Evolutionary conservation across 177 flowering plant genomes (phyloP), one percentile per base, ranked within the genome.

Genomic region (Tripterygium wilfordii): DNA sequence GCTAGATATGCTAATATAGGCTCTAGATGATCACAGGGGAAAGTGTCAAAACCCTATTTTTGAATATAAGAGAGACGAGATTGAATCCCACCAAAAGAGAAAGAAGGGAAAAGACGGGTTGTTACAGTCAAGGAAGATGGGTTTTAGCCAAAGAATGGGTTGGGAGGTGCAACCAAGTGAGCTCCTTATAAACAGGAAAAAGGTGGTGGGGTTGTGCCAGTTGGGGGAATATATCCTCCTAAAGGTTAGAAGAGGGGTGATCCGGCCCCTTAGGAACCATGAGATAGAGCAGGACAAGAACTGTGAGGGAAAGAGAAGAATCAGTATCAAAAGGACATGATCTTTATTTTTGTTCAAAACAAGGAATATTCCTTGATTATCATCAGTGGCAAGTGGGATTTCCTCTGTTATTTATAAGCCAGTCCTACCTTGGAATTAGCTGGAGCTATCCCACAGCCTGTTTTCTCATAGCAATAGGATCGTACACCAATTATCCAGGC

Each of bases 171-270:
- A 10, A 0, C 19, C 42, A 32, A 23, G 29, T 14, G 54, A 48
- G 62, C 49, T 68, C 65, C 68, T 63, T 66, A 66, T 70, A 70
- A 48, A 48, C 53, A 53, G 60, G 66, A 37, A 57, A 60, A 42
- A 14, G 31, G 25, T 41, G 56, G 61, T 58, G 62, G 65, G 65
- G 62, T 48, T 40, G 8, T 25, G 51, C 64, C 54, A 58, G 61
- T 56, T 63, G 63, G 49, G 36, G 17, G 67, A 65, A 65, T 65
- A 61, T 65, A 54, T 69, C 60, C 54, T 47, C 39, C 48, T 16
- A 50, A 60, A 65, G 55, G 52, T 39, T 27, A 22, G 52, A 58
- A 51, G 42, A 48, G 31, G 18, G 47, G 65, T 62, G 64, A 54
- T 57, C 29, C 51, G 32, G 43, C 31, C 37, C 27, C 44, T 52